Evolutionary conservation across 2,329 filamentous ascomycete species (phyloP), one percentile per base, ranked within the genome.

Genomic region (Blastomyces parvus): DNA sequence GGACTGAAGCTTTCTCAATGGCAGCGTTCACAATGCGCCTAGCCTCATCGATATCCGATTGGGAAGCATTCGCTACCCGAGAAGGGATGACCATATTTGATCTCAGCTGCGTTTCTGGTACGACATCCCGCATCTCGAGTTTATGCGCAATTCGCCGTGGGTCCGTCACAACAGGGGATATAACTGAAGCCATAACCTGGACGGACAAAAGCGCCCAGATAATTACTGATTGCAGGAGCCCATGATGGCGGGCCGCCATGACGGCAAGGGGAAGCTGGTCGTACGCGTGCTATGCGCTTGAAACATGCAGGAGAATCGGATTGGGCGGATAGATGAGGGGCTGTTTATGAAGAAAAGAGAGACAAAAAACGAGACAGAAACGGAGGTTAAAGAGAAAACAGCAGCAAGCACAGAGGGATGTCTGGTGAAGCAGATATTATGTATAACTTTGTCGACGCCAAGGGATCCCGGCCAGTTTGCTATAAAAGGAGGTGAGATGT

Each of bases 11-110:
- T 27, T 46, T 33, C 50, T 27, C 9, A 30, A 62, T 62, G 7
- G 60, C 60, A 9, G 38, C 60, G 19, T 44, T 14, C 13, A 62
- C 50, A 11, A 62, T 46, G 19, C 38, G 44, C 50, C 60, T 62
- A 13, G 60, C 60, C 19, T 62, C 38, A 14, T 40, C 38, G 36
- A 62, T 62, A 7, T 56, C 60, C 17, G 38, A 44, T 22, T 33
- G 33, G 27, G 50, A 36, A 27, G 60, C 50, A 25, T 61, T 61
- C 3, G 46, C 44, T 22, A 52, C 27, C 8, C 27, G 44, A 50
- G 59, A 17, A 25, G 59, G 59, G 11, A 46, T 22, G 5, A 33
- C 27, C n/a, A 59, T 33, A 44, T 40, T 42, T 25, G n/a, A 25
- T 14, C 22, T 36, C 6, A n/a, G 36, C 11, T 27, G n/a, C n/a